Evolutionary conservation across 441 rosid genomes (phyloP), one percentile per base, ranked within the genome.

Genomic region (Bocquillonia castaneifolia): DNA sequence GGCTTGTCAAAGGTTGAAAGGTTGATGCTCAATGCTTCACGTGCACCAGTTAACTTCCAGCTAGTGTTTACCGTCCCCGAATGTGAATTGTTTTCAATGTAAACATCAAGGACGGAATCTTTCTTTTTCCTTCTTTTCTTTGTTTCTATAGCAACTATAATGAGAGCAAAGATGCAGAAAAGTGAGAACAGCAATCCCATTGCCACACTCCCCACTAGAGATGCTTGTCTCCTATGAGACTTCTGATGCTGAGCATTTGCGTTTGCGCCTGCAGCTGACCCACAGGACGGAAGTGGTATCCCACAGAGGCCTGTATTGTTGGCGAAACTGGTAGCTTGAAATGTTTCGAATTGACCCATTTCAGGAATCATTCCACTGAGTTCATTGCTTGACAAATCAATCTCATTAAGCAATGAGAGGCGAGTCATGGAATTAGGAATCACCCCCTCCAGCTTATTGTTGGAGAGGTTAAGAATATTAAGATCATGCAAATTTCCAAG

Each of bases 221-320:
- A 84, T 4, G 92, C 80, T 10, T 76, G 77, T 71, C 75, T 78
- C 64, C 81, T 68, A 2, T 75, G 84, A 63, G 96, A 84, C 69
- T 83, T 80, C 72, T 64, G 78, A 79, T 73, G 87, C 52, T 39
- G 88, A 63, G 83, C 74, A 73, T 51, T 59, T 7, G 85, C 45
- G 1, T 72, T 67, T 0, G 74, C 6, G 0, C 55, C 71, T 0
- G 76, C 45, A 10, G 71, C 67, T 20, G 64, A 28, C 54, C 61
- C 82, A 68, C 98, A 94, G 23, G 72, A 59, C 6, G 90, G 69
- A 45, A 94, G 87, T 3, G 98, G 98, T 26, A 76, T 84, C 68
- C 99, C 99, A 28, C 99, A 94, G 2, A 92, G 94, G 74, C 91
- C 98, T 8, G 96, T 72, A 69, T 94, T 94, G 73, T 94, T 89